phyloP scores from a whole-genome alignment of 75 land plant genomes.

The Larix kaempferi region DNA sequence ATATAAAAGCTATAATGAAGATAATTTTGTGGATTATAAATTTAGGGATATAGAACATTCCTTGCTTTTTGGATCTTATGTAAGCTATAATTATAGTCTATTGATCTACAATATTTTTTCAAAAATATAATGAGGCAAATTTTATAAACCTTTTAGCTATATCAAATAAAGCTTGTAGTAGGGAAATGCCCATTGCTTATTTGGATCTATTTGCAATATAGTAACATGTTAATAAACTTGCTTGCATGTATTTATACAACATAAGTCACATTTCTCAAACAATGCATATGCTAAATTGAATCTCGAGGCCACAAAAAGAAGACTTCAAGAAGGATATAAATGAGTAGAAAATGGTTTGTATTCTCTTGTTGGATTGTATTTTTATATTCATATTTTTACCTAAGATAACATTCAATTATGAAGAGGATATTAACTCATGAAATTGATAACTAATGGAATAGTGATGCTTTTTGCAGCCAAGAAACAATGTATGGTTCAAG shows the following conservation, averaged over 20 bases:
- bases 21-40: not conserved
- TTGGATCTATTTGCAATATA: not conserved
- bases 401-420: not conserved
- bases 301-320: constrained; percentile 76
- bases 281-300: constrained; percentile 24
- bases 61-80: not conserved
- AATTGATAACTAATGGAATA: not conserved
- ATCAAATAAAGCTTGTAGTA: not conserved
- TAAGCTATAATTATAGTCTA: no score
- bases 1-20: not conserved
- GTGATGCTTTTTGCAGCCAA: constrained; percentile 55
- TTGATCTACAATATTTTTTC: no score
- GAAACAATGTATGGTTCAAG: constrained; percentile 81
- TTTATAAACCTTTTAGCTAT: not conserved
- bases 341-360: constrained; percentile 69
- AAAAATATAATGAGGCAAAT: not conserved
- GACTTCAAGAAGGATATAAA: constrained; percentile 82
- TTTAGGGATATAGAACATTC: not conserved
- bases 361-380: not conserved
- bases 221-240: not conserved
- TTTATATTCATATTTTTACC: not conserved
- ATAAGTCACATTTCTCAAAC: no score
- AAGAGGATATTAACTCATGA: not conserved
- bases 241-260: no score
- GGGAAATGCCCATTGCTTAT: not conserved